phyloP scores from a whole-genome alignment of 352 stramenopile species.

The Albugo laibachii region DNA sequence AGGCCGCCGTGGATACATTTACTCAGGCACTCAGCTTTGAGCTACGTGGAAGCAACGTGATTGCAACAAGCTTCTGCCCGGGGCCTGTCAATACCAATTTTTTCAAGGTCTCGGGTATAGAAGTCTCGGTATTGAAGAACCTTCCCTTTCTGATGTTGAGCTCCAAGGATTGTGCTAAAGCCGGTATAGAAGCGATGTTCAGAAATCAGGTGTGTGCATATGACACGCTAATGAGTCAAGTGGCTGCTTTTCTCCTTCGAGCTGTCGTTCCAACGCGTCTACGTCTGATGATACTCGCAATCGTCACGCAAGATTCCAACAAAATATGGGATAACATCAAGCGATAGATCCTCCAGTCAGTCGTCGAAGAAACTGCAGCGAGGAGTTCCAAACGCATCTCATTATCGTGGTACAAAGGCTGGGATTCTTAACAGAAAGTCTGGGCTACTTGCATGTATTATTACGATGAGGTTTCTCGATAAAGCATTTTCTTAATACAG shows the following conservation, averaged over 20 bases:
- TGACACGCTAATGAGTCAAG: slow-evolving; percentile 1
- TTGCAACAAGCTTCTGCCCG: slow-evolving; percentile 55
- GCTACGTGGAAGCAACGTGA: slow-evolving; percentile 44
- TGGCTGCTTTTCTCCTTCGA: background rate
- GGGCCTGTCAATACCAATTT: slow-evolving; percentile 56
- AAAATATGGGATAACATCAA: too few species aligned
- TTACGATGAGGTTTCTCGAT: too few species aligned
- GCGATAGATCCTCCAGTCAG: too few species aligned
- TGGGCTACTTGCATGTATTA: too few species aligned
- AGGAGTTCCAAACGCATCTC: too few species aligned
- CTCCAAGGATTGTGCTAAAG: slow-evolving; percentile 17
- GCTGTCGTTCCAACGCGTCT: slow-evolving; percentile 1
- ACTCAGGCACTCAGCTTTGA: slow-evolving; percentile 63
- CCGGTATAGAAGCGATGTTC: slow-evolving; percentile 41
- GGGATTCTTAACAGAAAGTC: too few species aligned
- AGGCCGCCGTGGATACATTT: slow-evolving; percentile 53
- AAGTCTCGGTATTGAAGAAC: slow-evolving; percentile 18
- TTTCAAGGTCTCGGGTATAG: slow-evolving; percentile 13
- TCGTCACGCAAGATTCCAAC: too few species aligned
- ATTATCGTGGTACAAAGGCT: too few species aligned
- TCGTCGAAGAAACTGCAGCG: too few species aligned
- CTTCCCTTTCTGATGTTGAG: slow-evolving; percentile 12
- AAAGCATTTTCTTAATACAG: too few species aligned
- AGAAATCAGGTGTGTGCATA: slow-evolving; percentile 11
- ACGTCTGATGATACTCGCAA: background rate